Base-by-base conservation (phyloP, 2,329 filamentous ascomycete species). In the Lojkania enalia region DNA sequence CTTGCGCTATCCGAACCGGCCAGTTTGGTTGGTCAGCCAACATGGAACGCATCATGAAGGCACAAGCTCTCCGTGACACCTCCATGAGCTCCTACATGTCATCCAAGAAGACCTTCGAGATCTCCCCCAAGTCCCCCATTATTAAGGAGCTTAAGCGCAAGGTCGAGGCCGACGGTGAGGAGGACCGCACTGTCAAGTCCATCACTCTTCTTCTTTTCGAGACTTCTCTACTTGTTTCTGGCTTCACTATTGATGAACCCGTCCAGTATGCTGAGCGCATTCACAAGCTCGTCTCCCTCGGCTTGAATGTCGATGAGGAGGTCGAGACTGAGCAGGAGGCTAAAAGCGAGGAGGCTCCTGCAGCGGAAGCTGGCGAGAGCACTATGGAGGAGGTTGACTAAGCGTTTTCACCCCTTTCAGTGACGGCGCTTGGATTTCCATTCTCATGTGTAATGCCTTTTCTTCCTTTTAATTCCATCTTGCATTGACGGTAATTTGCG, bases 1-100 rank as follows among this genome's bases (percentile, higher is more conserved):
- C 94, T 70, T 97, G 94, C 77, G 94, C 94, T 73, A 97, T 99
- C 83, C 92, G 94, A 76, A 99, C 94, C 63, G 94, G 94, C 70
- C 94, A 97, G 80, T 99, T 99, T 76, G 94, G 94, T 78, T 99
- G 94, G 94, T 97, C 92, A 46, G 94, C 94, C 73, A 99, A 99
- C 85, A 99, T 99, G 94, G 94, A 99, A 85, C 94, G 94, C 82
- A 99, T 99, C 86, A 99, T 99, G 94, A 99, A 99, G 87, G 94
- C 94, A 20, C 94, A 99, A 83, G 94, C 94, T 70, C 92, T 99
- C 69, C 94, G 94, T 80, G 94, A 99, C 80, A 99, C 94, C 63
- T 96, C 91, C 69, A 99, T 99, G 94, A 90, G 84, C 78, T 95
- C 90, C 66, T 99, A 99, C 88, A 99, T 99, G 94, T 95, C 90